phyloP scores from a whole-genome alignment of 2,329 filamentous ascomycete genomes.

The Claviceps africana region DNA sequence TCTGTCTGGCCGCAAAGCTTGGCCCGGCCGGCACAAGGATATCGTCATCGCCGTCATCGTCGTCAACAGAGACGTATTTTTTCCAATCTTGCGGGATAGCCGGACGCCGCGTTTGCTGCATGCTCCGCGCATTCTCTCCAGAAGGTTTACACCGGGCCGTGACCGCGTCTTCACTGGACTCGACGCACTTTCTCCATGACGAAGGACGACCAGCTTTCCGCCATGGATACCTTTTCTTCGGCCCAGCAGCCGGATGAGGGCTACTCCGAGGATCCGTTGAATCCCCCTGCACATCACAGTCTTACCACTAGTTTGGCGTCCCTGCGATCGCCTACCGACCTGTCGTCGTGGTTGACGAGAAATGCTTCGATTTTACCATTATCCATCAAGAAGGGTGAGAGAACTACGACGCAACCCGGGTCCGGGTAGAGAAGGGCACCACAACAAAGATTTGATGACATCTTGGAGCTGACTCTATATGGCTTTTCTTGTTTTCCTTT shows the following conservation, averaged over 20 bases:
- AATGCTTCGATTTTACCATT: constrained; percentile 36
- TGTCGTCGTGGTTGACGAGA: constrained; percentile 35
- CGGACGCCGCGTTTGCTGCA: neutral
- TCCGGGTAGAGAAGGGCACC: neutral
- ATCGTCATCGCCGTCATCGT: neutral
- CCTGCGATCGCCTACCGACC: constrained; percentile 26
- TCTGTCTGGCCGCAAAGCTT: neutral
- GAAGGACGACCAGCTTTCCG: constrained; percentile 13
- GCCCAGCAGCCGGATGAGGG: constrained; percentile 62
- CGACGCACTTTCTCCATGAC: constrained; percentile 10
- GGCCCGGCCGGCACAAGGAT: neutral
- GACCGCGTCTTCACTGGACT: neutral
- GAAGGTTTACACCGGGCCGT: neutral
- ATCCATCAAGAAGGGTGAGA: constrained; percentile 26
- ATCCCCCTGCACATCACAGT: constrained; percentile 23
- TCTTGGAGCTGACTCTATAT: constrained; percentile 8
- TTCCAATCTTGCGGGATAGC: neutral
- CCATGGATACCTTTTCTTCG: constrained; percentile 35
- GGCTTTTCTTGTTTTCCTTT: too few species aligned
- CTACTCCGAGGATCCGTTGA: constrained; percentile 64
- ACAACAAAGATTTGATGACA: neutral
- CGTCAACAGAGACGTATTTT: neutral
- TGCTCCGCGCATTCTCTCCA: neutral
- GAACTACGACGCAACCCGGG: neutral
- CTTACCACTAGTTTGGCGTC: constrained; percentile 20